Evolutionary conservation across 176 grass and related monocot genomes (phyloP), one percentile per base, ranked within the genome.

Genomic region (Oryza australiensis): DNA sequence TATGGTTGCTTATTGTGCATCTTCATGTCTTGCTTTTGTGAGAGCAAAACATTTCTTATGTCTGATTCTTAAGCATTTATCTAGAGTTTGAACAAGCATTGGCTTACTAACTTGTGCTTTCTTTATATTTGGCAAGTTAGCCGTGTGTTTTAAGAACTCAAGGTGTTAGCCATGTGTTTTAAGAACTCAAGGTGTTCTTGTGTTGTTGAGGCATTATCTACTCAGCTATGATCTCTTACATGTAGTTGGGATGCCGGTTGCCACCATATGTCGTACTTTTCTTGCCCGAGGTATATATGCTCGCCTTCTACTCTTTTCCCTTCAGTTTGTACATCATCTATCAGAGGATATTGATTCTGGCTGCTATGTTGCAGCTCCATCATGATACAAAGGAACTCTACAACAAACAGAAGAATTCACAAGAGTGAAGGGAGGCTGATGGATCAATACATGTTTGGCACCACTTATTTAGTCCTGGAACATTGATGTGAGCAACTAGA

Each of bases 141-240:
- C 35, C 35, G 8, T 37, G 7, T 37, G 8, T 37, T 37, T 37
- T 37, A 37, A 37, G 35, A 37, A 37, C 35, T 37, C 35, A 37
- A 37, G 35, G n/a, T n/a, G 30, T 85, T 24, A 89, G 42, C 67
- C 87, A 81, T 72, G 82, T 85, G 1, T 89, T 85, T 46, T 89
- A 71, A 76, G 30, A 76, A 49, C 0, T 34, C 15, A 10, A 4
- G 45, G 45, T 48, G 16, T 12, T 16, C 73, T 32, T 49, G 11
- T 45, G 40, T 18, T 28, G 23, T 2, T n/a, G 83, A 49, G 59
- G 26, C 13, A 18, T 26, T 51, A 37, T 16, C 42, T 26, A 33
- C 35, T 37, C 48, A 66, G 5, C 24, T 75, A 0, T 89, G 30
- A 7, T 62, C 23, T 48, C 26, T 82, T 82, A 7, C 10, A 29